Conservation (phyloP, 495 filamentous ascomycete genomes). For the Daldinia decipiens region DNA sequence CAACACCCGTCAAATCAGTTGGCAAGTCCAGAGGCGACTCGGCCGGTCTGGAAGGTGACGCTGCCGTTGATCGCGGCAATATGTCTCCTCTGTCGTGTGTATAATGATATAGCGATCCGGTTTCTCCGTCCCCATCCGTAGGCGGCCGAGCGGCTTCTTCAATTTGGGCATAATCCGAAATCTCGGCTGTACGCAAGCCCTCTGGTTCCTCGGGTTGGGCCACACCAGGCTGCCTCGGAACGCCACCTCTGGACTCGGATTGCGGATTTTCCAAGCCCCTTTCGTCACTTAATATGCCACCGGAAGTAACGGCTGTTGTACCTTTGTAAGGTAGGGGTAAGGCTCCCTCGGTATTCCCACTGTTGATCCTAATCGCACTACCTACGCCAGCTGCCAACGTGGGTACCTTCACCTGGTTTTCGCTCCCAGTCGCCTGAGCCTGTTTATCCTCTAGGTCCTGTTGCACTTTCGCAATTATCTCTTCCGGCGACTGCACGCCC, state of each 20-base stretch:
- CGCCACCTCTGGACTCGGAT: slow-evolving; percentile 5
- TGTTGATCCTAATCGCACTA: slow-evolving; percentile 11
- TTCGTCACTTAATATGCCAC: slow-evolving; percentile 9
- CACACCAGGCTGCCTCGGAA: slow-evolving; percentile 2
- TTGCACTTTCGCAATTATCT: slow-evolving; percentile 28
- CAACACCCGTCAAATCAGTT: slow-evolving; percentile 35
- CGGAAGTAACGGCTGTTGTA: slow-evolving; percentile 21
- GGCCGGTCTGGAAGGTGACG: slow-evolving; percentile 21
- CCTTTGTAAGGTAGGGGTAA: slow-evolving; percentile 18
- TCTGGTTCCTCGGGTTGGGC: background rate
- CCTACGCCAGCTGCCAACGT: slow-evolving; percentile 20
- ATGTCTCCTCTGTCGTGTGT: slow-evolving; percentile 40
- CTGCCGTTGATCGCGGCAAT: slow-evolving; percentile 40
- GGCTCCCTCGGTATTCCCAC: slow-evolving; percentile 21
- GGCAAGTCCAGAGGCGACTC: slow-evolving; percentile 25
- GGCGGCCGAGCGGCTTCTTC: slow-evolving; percentile 10
- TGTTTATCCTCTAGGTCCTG: slow-evolving; percentile 41
- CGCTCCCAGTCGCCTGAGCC: slow-evolving; percentile 31
- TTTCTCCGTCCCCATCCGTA: slow-evolving; percentile 13
- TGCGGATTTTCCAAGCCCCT: slow-evolving; percentile 10
- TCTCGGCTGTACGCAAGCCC: background rate
- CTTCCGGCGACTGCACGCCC: slow-evolving; percentile 24
- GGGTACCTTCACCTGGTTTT: slow-evolving; percentile 34
- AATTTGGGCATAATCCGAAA: slow-evolving; percentile 1
- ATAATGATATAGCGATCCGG: slow-evolving; percentile 23